Evolutionary conservation across 2,329 filamentous ascomycete species (phyloP).

Genomic region (Pseudohalonectria lignicola): DNA sequence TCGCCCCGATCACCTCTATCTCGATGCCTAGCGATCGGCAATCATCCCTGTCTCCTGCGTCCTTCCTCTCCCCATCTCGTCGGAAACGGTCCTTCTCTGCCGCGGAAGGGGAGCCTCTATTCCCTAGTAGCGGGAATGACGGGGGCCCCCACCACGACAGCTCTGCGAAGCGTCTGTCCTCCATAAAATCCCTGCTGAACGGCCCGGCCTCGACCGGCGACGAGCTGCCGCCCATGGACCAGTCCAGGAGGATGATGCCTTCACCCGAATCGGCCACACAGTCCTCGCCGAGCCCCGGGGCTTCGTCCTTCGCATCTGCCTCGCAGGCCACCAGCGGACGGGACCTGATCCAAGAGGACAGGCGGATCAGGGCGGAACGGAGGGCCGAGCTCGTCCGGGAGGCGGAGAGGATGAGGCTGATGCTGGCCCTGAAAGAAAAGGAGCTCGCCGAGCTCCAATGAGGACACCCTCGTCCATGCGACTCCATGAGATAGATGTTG

Average conservation of each 20-base stretch:
- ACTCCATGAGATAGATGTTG: too few species aligned
- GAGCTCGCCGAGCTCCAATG: constrained; percentile 44
- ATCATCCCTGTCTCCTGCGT: constrained; percentile 48
- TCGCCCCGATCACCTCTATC: constrained; percentile 44
- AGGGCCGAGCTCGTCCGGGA: constrained; percentile 59
- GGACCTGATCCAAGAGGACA: constrained; percentile 34
- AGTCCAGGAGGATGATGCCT: constrained; percentile 27
- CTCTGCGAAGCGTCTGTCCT: constrained; percentile 51
- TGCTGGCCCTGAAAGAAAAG: constrained; percentile 62
- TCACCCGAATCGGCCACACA: constrained; percentile 29
- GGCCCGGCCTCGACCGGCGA: constrained; percentile 29
- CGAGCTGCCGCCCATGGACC: constrained; percentile 19
- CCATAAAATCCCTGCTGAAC: constrained; percentile 68
- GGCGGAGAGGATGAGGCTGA: constrained; percentile 63
- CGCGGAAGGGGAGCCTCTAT: constrained; percentile 34
- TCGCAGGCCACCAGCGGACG: constrained; percentile 10
- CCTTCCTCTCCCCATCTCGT: constrained; percentile 41
- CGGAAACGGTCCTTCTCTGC: constrained; percentile 60
- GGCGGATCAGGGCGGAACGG: constrained; percentile 46
- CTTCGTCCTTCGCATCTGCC: constrained; percentile 19
- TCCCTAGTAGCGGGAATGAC: constrained; percentile 14
- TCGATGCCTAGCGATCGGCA: constrained; percentile 34
- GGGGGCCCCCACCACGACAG: constrained; percentile 30
- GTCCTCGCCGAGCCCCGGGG: constrained; percentile 28
- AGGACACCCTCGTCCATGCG: too few species aligned